Percentiles rank a stretch among this genome's conserved stretches.
These are phyloP conservation scores for Neopestalotiopsis sp. DNA, from an alignment of 2,329 filamentous ascomycete species.

Conservation along the genomic window DNA sequence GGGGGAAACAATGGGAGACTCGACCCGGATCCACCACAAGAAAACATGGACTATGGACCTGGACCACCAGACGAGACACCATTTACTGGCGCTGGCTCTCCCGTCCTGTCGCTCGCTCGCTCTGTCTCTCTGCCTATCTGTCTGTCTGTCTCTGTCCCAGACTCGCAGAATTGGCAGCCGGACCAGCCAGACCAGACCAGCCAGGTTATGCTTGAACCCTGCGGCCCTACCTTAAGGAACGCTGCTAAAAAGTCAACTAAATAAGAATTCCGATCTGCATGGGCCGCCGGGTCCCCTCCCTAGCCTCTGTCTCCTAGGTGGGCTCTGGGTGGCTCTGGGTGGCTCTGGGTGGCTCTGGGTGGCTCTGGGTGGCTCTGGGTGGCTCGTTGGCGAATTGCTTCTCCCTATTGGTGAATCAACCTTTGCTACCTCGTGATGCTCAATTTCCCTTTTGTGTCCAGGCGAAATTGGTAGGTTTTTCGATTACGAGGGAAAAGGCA, in stretches of 20 bases:
- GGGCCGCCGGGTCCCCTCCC: not conserved
- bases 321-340: not conserved
- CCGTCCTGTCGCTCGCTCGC: not conserved
- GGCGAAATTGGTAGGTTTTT: conserved; percentile 10
- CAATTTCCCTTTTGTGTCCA: conserved; percentile 12
- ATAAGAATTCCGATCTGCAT: conserved; percentile 12
- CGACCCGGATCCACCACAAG: not conserved
- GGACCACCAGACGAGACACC: not conserved
- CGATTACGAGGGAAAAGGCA: not conserved
- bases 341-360: not conserved
- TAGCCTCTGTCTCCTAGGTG: not conserved
- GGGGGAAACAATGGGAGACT: not conserved
- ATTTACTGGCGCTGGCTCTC: not conserved
- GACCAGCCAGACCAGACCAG: not conserved
- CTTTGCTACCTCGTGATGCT: not conserved
- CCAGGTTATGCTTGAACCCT: not conserved
- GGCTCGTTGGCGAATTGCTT: conserved; percentile 10
- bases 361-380: not conserved
- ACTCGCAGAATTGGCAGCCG: not conserved
- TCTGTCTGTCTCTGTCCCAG: not conserved
- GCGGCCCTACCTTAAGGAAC: conserved; percentile 7
- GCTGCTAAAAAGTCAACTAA: not conserved
- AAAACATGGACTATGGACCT: no score
- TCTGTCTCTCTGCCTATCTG: not conserved
- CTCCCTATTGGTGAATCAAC: conserved; percentile 11